Conservation (phyloP, 2,329 filamentous ascomycete species). For the Domatiomyces globalis region DNA sequence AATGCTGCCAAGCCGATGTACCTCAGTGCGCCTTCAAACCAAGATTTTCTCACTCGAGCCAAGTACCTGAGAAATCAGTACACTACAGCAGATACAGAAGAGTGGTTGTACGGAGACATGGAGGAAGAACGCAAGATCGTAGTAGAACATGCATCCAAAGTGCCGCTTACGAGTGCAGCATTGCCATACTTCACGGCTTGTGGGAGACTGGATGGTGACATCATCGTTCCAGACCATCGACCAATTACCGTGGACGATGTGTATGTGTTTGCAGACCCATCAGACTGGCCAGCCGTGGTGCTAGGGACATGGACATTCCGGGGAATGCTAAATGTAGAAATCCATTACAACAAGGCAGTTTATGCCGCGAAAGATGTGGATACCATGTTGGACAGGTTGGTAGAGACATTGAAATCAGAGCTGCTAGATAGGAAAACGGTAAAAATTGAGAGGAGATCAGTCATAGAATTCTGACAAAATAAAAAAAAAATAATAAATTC, state of each 20-base stretch:
- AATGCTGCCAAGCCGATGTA: conserved; percentile 4
- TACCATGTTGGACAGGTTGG: no score
- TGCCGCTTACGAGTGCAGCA: neutral
- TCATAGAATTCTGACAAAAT: neutral
- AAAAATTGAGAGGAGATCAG: neutral
- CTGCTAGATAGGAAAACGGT: no score
- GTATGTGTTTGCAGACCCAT: conserved; percentile 3
- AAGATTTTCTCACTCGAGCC: neutral
- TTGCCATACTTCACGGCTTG: conserved; percentile 6
- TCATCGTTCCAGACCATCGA: conserved; percentile 1
- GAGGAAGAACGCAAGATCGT: neutral
- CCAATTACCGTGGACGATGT: conserved; percentile 1
- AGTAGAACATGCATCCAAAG: conserved; percentile 1
- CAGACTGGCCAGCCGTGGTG: conserved; percentile 2
- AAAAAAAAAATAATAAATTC: no score
- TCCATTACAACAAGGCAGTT: conserved; percentile 5
- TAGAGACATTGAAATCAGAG: no score
- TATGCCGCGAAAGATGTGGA: neutral
- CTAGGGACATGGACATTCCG: conserved; percentile 6
- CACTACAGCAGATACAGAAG: conserved; percentile 1
- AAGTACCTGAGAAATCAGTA: conserved; percentile 3
- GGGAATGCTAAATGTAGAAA: conserved; percentile 4
- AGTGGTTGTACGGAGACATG: conserved; percentile 2
- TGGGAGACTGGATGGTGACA: conserved; percentile 5
- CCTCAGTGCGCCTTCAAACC: neutral